Evolutionary conservation across 495 filamentous ascomycete species (phyloP).

Genomic region (Aeminium ludgeri): DNA sequence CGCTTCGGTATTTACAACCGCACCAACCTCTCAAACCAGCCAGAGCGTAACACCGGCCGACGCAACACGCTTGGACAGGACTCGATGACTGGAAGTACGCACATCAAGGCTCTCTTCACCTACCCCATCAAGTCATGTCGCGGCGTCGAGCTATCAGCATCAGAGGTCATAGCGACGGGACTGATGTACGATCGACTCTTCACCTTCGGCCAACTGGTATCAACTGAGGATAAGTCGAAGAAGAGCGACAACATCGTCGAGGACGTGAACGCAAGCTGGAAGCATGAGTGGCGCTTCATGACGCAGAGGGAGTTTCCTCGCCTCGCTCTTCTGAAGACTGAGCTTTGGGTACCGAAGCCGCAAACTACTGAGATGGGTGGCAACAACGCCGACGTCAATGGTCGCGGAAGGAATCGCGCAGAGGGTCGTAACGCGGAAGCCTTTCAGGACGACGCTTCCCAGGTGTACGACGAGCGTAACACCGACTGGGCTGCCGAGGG

Average conservation of each 20-base stretch:
- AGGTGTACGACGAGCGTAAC: slow-evolving; percentile 6
- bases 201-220: slow-evolving; percentile 55
- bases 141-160: slow-evolving; percentile 54
- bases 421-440: not conserved
- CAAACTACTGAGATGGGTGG: not conserved
- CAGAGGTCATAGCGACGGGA: slow-evolving; percentile 51
- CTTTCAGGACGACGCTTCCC: not conserved
- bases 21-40: slow-evolving; percentile 9
- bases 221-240: slow-evolving; percentile 18
- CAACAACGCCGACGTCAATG: not conserved
- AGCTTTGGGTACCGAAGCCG: slow-evolving; percentile 66
- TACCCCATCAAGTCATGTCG: slow-evolving; percentile 82
- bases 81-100: not conserved
- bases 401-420: not conserved
- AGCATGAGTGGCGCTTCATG: slow-evolving; percentile 56
- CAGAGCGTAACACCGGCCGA: not conserved
- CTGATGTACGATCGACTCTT: slow-evolving; percentile 74
- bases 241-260: slow-evolving; percentile 6
- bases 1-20: slow-evolving; percentile 7
- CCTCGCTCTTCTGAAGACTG: slow-evolving; percentile 55
- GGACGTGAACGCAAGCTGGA: slow-evolving; percentile 26
- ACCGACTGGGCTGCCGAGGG: slow-evolving; percentile 35
- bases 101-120: slow-evolving; percentile 63
- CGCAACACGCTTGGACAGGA: not conserved
- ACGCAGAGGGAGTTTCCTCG: slow-evolving; percentile 61